These are phyloP conservation scores for Hypoxylon perforatum DNA, from an alignment of 495 filamentous ascomycete species.

Conservation along the genomic window DNA sequence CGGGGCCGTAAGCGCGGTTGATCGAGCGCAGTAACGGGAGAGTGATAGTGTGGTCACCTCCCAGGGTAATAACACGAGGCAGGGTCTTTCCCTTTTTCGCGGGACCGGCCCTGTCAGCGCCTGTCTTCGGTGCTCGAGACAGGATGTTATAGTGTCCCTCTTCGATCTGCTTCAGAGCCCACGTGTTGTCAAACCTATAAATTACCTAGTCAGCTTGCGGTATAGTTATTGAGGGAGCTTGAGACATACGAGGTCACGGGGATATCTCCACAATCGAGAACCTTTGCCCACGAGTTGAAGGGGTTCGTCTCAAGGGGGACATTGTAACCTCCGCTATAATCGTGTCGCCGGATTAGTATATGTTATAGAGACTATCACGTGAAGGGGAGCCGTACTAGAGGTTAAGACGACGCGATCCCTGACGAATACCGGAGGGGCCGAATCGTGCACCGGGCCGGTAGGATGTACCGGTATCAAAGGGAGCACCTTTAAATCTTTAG, in stretches of 20 bases:
- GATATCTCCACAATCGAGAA: constrained; percentile 88
- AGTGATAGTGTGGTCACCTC: constrained; percentile 86
- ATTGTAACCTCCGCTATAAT: constrained; percentile 75
- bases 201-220: constrained; percentile 4
- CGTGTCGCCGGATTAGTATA: constrained; percentile 1
- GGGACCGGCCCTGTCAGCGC: constrained; percentile 59
- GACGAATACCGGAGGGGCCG: constrained; percentile 85
- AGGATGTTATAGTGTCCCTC: constrained; percentile 68
- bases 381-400: constrained; percentile 55
- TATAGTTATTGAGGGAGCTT: background rate
- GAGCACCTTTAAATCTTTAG: constrained; percentile 47
- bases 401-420: constrained; percentile 80
- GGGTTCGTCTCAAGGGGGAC: constrained; percentile 82
- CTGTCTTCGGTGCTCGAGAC: constrained; percentile 61
- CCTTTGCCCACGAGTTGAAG: constrained; percentile 78
- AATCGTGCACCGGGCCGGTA: constrained; percentile 76
- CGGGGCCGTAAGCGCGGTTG: constrained; percentile 79
- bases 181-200: constrained; percentile 72
- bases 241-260: constrained; percentile 73
- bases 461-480: constrained; percentile 55
- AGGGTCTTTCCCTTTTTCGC: constrained; percentile 63
- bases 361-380: background rate
- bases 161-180: constrained; percentile 84
- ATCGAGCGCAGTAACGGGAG: constrained; percentile 81
- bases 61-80: constrained; percentile 76